Conservation (phyloP, 495 filamentous ascomycete species). For the Podospora anserina region DNA sequence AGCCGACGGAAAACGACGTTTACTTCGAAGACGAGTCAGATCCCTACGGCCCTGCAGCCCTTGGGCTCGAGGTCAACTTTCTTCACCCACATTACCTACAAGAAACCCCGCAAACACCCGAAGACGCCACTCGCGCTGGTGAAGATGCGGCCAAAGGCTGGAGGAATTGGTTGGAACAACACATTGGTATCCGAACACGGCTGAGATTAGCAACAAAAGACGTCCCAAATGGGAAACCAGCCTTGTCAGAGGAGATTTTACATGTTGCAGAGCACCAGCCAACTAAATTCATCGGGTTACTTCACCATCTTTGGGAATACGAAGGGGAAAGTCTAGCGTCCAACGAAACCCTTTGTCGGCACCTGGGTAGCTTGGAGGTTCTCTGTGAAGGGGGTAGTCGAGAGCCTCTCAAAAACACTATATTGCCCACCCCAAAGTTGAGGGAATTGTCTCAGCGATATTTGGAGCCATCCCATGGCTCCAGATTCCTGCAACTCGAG, state of each 20-base stretch:
- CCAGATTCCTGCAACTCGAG: conserved; percentile 15
- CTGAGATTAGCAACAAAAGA: conserved; percentile 8
- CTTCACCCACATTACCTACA: conserved; percentile 23
- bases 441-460: conserved; percentile 23
- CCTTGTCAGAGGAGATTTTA: conserved; percentile 25
- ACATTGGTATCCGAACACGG: conserved; percentile 6
- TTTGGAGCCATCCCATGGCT: conserved; percentile 15
- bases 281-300: conserved; percentile 24
- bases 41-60: conserved; percentile 21
- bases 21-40: conserved; percentile 23
- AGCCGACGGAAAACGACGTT: not conserved
- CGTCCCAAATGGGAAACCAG: not conserved
- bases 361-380: conserved; percentile 13
- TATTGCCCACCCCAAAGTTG: conserved; percentile 11
- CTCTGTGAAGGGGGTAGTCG: conserved; percentile 16
- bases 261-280: conserved; percentile 27
- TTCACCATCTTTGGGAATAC: conserved; percentile 13
- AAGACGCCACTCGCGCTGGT: not conserved
- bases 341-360: not conserved
- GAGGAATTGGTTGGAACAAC: conserved; percentile 18
- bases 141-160: not conserved
- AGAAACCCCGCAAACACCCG: conserved; percentile 14
- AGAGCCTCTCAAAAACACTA: conserved; percentile 7
- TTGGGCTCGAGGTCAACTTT: conserved; percentile 17
- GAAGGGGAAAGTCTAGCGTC: not conserved